phyloP scores from a whole-genome alignment of 139 green algal species.

The Tetraselmis chui region DNA sequence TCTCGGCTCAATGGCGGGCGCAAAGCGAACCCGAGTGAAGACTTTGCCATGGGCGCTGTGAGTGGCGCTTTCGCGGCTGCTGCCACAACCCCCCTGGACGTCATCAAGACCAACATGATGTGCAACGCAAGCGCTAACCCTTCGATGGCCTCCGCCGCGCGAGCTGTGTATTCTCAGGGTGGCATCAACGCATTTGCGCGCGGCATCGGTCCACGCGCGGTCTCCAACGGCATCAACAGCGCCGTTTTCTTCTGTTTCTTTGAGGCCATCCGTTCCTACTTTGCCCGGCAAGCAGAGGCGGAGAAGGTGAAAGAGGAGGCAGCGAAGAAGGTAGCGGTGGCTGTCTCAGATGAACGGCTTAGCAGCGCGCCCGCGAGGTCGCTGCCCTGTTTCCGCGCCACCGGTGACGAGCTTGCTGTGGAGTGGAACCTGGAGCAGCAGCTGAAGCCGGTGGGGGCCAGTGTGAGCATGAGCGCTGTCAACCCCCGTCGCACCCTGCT shows the following conservation, averaged over 20 bases:
- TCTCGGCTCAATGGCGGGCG: conserved; percentile 13
- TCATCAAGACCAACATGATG: conserved; percentile 93
- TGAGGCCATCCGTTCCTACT: conserved; percentile 45
- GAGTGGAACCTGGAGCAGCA: background rate
- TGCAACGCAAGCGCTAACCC: conserved; percentile 54
- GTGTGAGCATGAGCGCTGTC: background rate
- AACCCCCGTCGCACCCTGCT: background rate
- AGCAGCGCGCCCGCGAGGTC: no score
- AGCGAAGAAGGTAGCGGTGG: background rate
- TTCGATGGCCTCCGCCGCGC: conserved; percentile 28
- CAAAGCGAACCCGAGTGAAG: conserved; percentile 33
- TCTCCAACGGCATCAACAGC: conserved; percentile 75
- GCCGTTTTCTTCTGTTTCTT: conserved; percentile 85
- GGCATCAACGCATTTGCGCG: conserved; percentile 34
- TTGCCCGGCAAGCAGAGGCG: background rate
- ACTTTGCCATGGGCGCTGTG: conserved; percentile 70
- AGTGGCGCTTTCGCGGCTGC: conserved; percentile 67
- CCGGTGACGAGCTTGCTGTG: background rate
- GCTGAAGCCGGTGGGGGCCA: background rate
- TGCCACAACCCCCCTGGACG: conserved; percentile 80
- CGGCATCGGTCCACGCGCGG: conserved; percentile 58
- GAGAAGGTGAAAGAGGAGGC: background rate
- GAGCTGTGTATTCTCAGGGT: conserved; percentile 9
- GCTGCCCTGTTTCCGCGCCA: no score
- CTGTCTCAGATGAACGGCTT: no score